Conservation (phyloP, 225 moss, liverwort and hornwort genomes). For the Asterella californica region DNA sequence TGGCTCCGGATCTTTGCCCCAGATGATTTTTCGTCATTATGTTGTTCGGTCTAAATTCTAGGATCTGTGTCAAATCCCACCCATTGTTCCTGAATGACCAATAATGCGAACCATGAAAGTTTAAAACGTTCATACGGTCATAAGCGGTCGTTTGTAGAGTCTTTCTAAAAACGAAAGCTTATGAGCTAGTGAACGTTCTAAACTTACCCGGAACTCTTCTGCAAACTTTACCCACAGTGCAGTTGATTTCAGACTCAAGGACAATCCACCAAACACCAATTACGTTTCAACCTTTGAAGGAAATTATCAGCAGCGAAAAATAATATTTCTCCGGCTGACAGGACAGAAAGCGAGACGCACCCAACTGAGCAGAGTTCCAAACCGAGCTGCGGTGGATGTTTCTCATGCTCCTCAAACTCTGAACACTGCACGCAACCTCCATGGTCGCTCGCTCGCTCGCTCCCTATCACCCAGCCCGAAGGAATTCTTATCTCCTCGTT, state of each 20-base stretch:
- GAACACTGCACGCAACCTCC: constrained; percentile 35
- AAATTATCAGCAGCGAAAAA: not conserved
- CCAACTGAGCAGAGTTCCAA: constrained; percentile 37
- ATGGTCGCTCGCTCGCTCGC: constrained; percentile 6
- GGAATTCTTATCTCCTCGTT: not conserved
- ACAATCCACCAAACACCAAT: not conserved
- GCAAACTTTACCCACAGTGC: not conserved
- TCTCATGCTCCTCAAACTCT: constrained; percentile 30
- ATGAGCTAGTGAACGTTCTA: too few species aligned
- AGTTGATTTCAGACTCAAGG: not conserved
- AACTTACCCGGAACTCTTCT: too few species aligned
- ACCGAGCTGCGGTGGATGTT: constrained; percentile 35
- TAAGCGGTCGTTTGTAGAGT: too few species aligned
- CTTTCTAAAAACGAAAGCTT: too few species aligned
- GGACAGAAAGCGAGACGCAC: constrained; percentile 2
- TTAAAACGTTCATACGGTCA: too few species aligned
- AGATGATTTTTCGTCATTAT: not conserved
- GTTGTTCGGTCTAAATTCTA: not conserved
- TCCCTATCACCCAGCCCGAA: not conserved
- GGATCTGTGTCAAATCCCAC: not conserved
- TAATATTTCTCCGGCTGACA: too few species aligned
- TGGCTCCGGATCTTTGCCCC: not conserved
- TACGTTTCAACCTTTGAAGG: not conserved
- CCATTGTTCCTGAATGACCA: too few species aligned
- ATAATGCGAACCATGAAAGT: too few species aligned